These are phyloP conservation scores for Astraeus odoratus DNA, from an alignment of 768 basidiomycete genomes.

Conservation along the genomic window DNA sequence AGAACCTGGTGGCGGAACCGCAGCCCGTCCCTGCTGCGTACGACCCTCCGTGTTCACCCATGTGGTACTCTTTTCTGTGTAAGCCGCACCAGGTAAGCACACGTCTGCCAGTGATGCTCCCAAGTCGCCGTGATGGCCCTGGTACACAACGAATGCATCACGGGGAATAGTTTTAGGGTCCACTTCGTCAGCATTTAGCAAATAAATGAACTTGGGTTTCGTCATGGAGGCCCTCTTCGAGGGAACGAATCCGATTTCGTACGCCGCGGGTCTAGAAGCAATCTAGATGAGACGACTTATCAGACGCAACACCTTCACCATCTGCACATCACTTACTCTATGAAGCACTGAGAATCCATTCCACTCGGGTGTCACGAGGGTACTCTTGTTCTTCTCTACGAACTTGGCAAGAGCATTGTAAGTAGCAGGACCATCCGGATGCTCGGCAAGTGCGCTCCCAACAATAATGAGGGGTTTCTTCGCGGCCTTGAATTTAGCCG, in stretches of 20 bases:
- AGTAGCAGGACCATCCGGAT: conserved; percentile 72
- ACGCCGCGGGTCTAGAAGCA: conserved; percentile 89
- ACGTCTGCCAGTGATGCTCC: conserved; percentile 98
- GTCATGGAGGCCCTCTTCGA: conserved; percentile 67
- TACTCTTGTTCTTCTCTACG: conserved; percentile 69
- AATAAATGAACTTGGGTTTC: conserved; percentile 92
- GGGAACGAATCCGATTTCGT: conserved; percentile 91
- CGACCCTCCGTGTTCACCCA: conserved; percentile 99
- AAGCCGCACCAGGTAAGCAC: conserved; percentile 85
- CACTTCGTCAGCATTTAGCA: conserved; percentile 93
- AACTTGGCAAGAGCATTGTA: conserved; percentile 75
- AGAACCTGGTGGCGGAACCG: conserved; percentile 92
- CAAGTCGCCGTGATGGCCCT: conserved; percentile 96
- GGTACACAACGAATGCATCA: conserved; percentile 96
- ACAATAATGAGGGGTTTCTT: conserved; percentile 91
- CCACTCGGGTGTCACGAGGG: conserved; percentile 84
- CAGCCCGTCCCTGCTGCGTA: conserved; percentile 82
- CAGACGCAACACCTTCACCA: background rate
- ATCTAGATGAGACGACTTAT: conserved; percentile 38
- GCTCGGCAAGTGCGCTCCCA: conserved; percentile 81
- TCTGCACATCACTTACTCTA: conserved; percentile 48
- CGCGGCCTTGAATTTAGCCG: conserved; percentile 79
- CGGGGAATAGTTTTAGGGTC: conserved; percentile 82
- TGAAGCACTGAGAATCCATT: conserved; percentile 92
- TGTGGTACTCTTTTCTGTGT: conserved; percentile 85